phyloP scores from a whole-genome alignment of 2,329 filamentous ascomycete species.

The Dactylellina parvicollis region DNA sequence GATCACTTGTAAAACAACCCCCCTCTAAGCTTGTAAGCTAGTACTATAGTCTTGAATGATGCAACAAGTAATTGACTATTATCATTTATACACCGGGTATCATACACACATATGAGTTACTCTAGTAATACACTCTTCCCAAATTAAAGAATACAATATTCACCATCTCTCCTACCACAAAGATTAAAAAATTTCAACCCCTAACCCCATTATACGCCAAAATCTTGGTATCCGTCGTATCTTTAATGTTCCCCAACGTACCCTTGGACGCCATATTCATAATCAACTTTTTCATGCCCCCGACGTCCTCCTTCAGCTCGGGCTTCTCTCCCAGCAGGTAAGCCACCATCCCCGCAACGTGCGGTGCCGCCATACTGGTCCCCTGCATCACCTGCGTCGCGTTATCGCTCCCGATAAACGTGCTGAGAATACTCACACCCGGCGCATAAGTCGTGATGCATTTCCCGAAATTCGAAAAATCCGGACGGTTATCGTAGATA shows the following conservation, averaged over 20 bases:
- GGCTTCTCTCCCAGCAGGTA: constrained; percentile 64
- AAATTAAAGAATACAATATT: not conserved
- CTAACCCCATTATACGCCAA: constrained; percentile 38
- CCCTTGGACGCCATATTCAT: constrained; percentile 26
- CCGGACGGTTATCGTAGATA: constrained; percentile 59
- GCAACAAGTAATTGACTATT: not conserved
- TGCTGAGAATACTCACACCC: constrained; percentile 66
- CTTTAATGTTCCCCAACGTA: constrained; percentile 17
- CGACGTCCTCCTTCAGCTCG: constrained; percentile 32
- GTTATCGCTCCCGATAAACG: constrained; percentile 65
- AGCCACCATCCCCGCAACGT: constrained; percentile 74
- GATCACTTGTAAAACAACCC: not conserved
- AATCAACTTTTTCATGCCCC: constrained; percentile 42
- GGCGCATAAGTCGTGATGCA: constrained; percentile 70
- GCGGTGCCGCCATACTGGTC: constrained; percentile 70
- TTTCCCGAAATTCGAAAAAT: constrained; percentile 64
- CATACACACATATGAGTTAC: constrained; percentile 12
- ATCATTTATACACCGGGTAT: not conserved
- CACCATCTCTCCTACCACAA: not conserved
- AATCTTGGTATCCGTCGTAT: constrained; percentile 20
- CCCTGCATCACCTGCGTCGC: constrained; percentile 66
- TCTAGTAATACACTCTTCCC: not conserved
- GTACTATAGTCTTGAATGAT: too few relatives aligned
- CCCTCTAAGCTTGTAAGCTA: too few relatives aligned
- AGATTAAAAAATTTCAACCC: not conserved